These are phyloP conservation scores for Blastomyces silverae DNA, from an alignment of 2,329 filamentous ascomycete genomes.

Conservation along the genomic window DNA sequence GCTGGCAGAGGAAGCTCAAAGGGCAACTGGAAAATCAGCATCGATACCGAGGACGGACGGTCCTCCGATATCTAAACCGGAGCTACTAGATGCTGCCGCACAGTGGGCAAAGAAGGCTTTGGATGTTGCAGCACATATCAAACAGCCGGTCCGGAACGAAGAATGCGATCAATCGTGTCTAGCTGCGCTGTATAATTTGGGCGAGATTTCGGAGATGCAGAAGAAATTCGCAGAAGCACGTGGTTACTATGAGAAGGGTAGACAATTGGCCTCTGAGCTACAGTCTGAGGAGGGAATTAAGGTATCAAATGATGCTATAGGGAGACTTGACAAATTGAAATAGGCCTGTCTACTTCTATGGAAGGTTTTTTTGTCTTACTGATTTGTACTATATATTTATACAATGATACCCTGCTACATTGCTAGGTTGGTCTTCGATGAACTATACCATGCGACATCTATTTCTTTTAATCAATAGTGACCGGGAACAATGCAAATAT, in stretches of 20 bases:
- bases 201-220: constrained; percentile 71
- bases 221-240: constrained; percentile 60
- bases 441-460: too few relatives aligned
- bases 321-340: constrained; percentile 25
- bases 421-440: not conserved
- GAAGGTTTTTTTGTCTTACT: not conserved
- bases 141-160: constrained; percentile 58
- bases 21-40: constrained; percentile 24
- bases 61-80: constrained; percentile 49
- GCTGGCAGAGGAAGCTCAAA: constrained; percentile 38
- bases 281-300: constrained; percentile 33
- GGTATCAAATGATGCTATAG: constrained; percentile 30
- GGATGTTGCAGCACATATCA: constrained; percentile 57
- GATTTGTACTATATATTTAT: constrained; percentile 3
- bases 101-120: constrained; percentile 76
- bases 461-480: too few relatives aligned
- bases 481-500: too few relatives aligned
- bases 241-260: constrained; percentile 62
- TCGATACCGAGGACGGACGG: constrained; percentile 32
- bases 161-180: constrained; percentile 82
- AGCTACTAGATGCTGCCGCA: constrained; percentile 61
- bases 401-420: not conserved
- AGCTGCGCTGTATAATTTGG: constrained; percentile 78
- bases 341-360: not conserved
- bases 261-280: constrained; percentile 49